Evolutionary conservation across 164 flowering plant genomes (phyloP), one percentile per base, ranked within the genome.

Genomic region (Vitis labrusca): DNA sequence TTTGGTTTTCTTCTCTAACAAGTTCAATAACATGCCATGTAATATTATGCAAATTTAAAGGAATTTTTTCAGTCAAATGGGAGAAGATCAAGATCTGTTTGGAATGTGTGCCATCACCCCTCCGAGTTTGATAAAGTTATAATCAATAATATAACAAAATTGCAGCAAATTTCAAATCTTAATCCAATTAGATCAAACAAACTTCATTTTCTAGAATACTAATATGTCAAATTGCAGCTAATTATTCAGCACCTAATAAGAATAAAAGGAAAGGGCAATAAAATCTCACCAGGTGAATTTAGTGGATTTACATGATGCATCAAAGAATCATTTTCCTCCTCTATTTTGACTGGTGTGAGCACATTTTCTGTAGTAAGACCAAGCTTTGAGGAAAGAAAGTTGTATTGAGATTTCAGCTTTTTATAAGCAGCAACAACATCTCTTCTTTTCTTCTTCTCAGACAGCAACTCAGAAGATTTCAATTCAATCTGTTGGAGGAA

Each of bases 381-480:
- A 67, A 9, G 32, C 83, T 85, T 89, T 48, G 50, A 23, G 50
- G 66, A 62, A 64, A 91, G 85, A 66, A 63, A 89, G 50, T 76
- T 82, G 79, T 88, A 76, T 60, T 90, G 90, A 64, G 93, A 87
- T 80, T 84, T 91, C 71, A 90, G 81, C 59, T 65, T 85, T 72
- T 86, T 91, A 64, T 78, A 87, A 9, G 76, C 69, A 71, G 60
- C 80, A 19, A 79, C 8, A 9, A 69, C 9, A 44, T 79, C 82
- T 48, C 60, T 78, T 62, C 30, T 72, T 76, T 75, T 86, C 64
- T 76, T 80, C 83, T 71, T 83, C 80, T 85, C 91, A 27, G 70
- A 68, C 65, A 56, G 27, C 53, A 87, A 69, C 74, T 89, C 86
- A 23, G 69, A 58, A 54, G 72, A 65, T 57, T 78, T 82, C 54